These are phyloP conservation scores for Coccinonectria pachysandricola DNA, from an alignment of 2,329 filamentous ascomycete genomes.

Conservation along the genomic window DNA sequence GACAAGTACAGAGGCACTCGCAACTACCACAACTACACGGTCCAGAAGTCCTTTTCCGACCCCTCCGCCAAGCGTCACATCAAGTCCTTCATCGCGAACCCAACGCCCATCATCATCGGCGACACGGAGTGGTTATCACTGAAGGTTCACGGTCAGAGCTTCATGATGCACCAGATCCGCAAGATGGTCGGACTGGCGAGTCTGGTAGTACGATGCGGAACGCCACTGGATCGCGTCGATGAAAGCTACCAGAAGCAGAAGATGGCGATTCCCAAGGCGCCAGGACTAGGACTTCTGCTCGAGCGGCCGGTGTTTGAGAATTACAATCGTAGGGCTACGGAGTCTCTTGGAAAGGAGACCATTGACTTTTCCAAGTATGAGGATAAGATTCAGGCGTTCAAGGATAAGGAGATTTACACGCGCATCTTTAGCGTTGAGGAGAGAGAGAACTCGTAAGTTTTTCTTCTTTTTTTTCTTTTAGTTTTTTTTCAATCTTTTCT, in stretches of 20 bases:
- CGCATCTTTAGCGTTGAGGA: slow-evolving; percentile 87
- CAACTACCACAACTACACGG: slow-evolving; percentile 97
- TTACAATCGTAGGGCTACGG: slow-evolving; percentile 67
- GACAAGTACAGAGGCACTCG: slow-evolving; percentile 69
- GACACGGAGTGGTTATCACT: slow-evolving; percentile 92
- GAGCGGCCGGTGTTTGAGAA: slow-evolving; percentile 85
- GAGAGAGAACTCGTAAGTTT: slow-evolving; percentile 69
- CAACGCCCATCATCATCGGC: slow-evolving; percentile 69
- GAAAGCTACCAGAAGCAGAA: slow-evolving; percentile 63
- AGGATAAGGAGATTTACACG: slow-evolving; percentile 83
- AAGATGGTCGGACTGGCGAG: slow-evolving; percentile 97
- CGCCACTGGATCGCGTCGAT: slow-evolving; percentile 57
- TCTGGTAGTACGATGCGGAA: slow-evolving; percentile 74
- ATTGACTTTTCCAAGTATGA: slow-evolving; percentile 75
- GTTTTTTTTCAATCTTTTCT: too few relatives aligned
- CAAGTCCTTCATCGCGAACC: slow-evolving; percentile 77
- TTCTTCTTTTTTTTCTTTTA: too few relatives aligned
- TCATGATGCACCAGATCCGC: slow-evolving; percentile 99
- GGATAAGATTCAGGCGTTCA: slow-evolving; percentile 75
- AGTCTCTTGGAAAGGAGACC: slow-evolving; percentile 51
- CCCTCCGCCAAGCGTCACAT: slow-evolving; percentile 83
- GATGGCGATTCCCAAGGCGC: slow-evolving; percentile 88
- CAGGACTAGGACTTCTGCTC: slow-evolving; percentile 75
- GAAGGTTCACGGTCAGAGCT: slow-evolving; percentile 94
- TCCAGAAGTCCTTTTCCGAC: slow-evolving; percentile 74